Evolutionary conservation across 495 filamentous ascomycete species (phyloP).

Genomic region (Penicillium egyptiacum): DNA sequence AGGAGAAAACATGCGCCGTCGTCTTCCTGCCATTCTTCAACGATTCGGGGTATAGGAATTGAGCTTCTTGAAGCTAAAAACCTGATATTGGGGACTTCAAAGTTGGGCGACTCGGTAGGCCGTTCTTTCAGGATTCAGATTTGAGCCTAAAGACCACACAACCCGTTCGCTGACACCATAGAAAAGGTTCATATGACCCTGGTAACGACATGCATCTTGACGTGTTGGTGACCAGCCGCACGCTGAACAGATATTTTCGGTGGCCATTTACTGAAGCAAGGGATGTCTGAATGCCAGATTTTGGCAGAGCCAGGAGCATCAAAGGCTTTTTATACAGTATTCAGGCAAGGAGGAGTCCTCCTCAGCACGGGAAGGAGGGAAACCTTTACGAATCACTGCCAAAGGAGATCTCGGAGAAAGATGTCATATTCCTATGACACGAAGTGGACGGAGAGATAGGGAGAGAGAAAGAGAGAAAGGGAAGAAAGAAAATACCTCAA

Average conservation of each 20-base stretch:
- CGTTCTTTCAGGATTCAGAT: constrained; percentile 34
- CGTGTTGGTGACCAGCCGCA: constrained; percentile 29
- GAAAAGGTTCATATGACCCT: constrained; percentile 38
- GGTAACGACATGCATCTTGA: constrained; percentile 28
- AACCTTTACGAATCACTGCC: too few relatives aligned
- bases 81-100: constrained; percentile 16
- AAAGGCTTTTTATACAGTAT: too few relatives aligned
- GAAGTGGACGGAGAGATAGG: too few relatives aligned
- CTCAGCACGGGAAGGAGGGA: too few relatives aligned
- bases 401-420: too few relatives aligned
- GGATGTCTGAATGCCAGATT: background rate
- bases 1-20: constrained; percentile 9
- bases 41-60: constrained; percentile 18
- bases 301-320: background rate
- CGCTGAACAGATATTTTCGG: constrained; percentile 19
- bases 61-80: constrained; percentile 17
- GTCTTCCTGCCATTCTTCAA: constrained; percentile 19
- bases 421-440: too few relatives aligned
- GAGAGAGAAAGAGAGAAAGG: too few relatives aligned
- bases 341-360: too few relatives aligned
- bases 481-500: too few relatives aligned
- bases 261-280: background rate
- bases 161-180: constrained; percentile 32
- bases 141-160: constrained; percentile 35
- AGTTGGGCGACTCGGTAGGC: constrained; percentile 10